Conservation (phyloP, 306 rosid genomes). For the Cicer yamashitae region DNA sequence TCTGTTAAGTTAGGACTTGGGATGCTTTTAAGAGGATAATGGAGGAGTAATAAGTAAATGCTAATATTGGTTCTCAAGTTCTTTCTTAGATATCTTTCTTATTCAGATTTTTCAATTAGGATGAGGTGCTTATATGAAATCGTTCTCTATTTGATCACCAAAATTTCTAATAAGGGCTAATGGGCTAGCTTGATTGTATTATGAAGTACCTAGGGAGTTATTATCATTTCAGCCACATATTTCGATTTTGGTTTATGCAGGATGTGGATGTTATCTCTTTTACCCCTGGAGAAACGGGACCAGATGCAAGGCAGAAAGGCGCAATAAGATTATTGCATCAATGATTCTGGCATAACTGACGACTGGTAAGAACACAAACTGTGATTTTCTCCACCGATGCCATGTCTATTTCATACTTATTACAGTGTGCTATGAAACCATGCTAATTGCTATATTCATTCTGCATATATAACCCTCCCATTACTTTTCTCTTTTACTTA, state of each 20-base stretch:
- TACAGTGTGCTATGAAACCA: slow-evolving; percentile 20
- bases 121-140: neutral
- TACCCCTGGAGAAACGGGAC: slow-evolving; percentile 55
- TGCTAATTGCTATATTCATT: slow-evolving; percentile 1
- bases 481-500: neutral
- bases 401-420: slow-evolving; percentile 24
- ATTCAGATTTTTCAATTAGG: neutral
- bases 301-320: slow-evolving; percentile 54
- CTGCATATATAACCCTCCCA: slow-evolving; percentile 10
- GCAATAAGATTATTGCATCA: slow-evolving; percentile 47
- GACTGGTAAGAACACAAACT: slow-evolving; percentile 43
- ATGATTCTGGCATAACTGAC: slow-evolving; percentile 29
- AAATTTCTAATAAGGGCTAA: neutral
- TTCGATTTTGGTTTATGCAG: slow-evolving; percentile 53
- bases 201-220: slow-evolving; percentile 7
- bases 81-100: slow-evolving; percentile 14
- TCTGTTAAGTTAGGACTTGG: slow-evolving; percentile 5
- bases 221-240: slow-evolving; percentile 2
- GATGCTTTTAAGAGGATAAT: slow-evolving; percentile 22
- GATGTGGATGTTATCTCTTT: slow-evolving; percentile 71
- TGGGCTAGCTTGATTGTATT: slow-evolving; percentile 31
- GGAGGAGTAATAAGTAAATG: slow-evolving; percentile 10
- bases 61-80: slow-evolving; percentile 9
- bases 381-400: neutral
- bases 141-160: neutral